Percentiles rank a stretch among this genome's conserved stretches.
Evolutionary conservation across 225 moss, liverwort and hornwort genomes (phyloP).

Genomic region (Physcomitrellopsis africana): DNA sequence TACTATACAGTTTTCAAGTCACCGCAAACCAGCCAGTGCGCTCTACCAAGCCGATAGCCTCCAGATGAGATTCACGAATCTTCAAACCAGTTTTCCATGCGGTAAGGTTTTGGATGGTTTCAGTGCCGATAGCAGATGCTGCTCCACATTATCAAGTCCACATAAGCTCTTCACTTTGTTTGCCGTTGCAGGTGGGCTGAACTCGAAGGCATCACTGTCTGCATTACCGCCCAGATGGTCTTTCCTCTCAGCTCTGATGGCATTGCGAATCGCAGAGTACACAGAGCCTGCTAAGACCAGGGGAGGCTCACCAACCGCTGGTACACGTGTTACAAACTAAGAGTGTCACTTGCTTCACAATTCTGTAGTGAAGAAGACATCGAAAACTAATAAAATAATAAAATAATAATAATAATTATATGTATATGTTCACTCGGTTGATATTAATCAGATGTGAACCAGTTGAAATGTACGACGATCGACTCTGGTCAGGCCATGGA

Average conservation of each 20-base stretch:
- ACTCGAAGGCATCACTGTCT: slow-evolving; percentile 25
- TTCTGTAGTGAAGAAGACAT: neutral
- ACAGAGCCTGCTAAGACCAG: slow-evolving; percentile 56
- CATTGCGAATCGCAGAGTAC: slow-evolving; percentile 53
- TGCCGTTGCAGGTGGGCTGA: slow-evolving; percentile 55
- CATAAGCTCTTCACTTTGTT: slow-evolving; percentile 64
- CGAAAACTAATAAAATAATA: neutral
- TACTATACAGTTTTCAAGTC: neutral
- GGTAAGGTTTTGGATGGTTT: neutral
- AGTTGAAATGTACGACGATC: neutral
- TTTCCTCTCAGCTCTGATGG: slow-evolving; percentile 54
- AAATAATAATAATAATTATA: neutral
- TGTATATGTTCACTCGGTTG: no score
- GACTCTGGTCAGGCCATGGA: neutral
- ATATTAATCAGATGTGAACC: neutral
- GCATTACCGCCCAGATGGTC: slow-evolving; percentile 31
- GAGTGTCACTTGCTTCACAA: neutral
- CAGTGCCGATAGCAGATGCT: slow-evolving; percentile 35
- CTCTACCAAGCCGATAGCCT: no score
- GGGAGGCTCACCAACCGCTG: slow-evolving; percentile 78
- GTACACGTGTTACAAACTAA: neutral
- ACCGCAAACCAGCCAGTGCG: neutral
- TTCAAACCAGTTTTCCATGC: slow-evolving; percentile 11
- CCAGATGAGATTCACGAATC: neutral
- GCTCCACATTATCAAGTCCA: slow-evolving; percentile 72